Conservation (phyloP, 768 basidiomycete species). For the Suillus placidus region DNA sequence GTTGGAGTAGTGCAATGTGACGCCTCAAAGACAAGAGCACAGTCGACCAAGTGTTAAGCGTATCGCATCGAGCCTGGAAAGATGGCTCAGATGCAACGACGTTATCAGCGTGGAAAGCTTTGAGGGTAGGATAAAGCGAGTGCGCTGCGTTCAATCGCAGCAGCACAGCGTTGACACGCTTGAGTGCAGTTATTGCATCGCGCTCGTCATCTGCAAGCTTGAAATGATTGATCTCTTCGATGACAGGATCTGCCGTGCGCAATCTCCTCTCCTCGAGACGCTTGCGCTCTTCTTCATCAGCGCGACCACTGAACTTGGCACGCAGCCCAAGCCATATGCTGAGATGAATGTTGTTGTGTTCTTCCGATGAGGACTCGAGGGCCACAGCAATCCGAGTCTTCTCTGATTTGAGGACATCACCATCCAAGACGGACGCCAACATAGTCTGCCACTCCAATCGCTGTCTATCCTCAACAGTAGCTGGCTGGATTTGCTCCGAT, state of each 20-base stretch:
- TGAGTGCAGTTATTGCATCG: slow-evolving; percentile 48
- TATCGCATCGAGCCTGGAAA: slow-evolving; percentile 85
- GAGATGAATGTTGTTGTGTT: slow-evolving; percentile 65
- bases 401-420: slow-evolving; percentile 94
- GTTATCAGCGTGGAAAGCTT: slow-evolving; percentile 79
- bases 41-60: slow-evolving; percentile 91
- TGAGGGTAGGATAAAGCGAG: slow-evolving; percentile 83
- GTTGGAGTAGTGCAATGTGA: slow-evolving; percentile 78
- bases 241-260: slow-evolving; percentile 76
- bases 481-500: slow-evolving; percentile 64
- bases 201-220: slow-evolving; percentile 49
- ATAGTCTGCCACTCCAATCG: slow-evolving; percentile 95
- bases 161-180: slow-evolving; percentile 67
- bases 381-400: slow-evolving; percentile 89
- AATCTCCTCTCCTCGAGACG: slow-evolving; percentile 82
- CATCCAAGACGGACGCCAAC: slow-evolving; percentile 89
- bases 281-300: slow-evolving; percentile 80
- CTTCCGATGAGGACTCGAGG: slow-evolving; percentile 67
- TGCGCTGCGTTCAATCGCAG: slow-evolving; percentile 80
- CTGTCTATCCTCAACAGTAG: slow-evolving; percentile 74
- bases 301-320: slow-evolving; percentile 79
- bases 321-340: slow-evolving; percentile 91
- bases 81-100: slow-evolving; percentile 61
- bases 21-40: slow-evolving; percentile 82
- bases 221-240: slow-evolving; percentile 84